Evolutionary conservation across 2,329 filamentous ascomycete genomes (phyloP).

Genomic region (Ascochyta pisi): DNA sequence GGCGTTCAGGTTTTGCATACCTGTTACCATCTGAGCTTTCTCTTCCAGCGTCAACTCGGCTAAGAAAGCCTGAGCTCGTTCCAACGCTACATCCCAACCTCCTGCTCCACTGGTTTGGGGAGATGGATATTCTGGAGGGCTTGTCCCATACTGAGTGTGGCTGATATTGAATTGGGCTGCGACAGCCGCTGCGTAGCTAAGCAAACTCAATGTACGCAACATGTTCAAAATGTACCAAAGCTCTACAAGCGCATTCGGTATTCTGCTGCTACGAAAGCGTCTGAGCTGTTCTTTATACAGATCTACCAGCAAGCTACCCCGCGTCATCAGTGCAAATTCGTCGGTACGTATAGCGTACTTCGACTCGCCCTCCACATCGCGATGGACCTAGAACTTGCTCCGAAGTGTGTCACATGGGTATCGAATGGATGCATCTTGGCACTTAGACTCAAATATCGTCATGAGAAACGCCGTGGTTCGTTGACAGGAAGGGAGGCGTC

Average conservation of each 20-base stretch:
- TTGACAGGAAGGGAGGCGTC: background rate
- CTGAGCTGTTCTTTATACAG: background rate
- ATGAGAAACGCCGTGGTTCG: background rate
- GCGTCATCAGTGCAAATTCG: background rate
- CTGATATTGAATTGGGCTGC: conserved; percentile 29
- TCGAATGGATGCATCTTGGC: background rate
- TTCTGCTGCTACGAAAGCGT: background rate
- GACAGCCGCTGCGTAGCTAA: conserved; percentile 3
- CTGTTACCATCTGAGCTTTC: conserved; percentile 37
- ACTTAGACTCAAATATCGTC: background rate
- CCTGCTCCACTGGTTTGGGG: conserved; percentile 35
- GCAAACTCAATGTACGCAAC: conserved; percentile 1
- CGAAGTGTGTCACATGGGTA: background rate
- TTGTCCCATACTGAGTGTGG: conserved; percentile 36
- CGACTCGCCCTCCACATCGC: conserved; percentile 1
- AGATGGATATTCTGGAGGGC: conserved; percentile 38
- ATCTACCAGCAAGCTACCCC: background rate
- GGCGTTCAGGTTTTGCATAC: conserved; percentile 8
- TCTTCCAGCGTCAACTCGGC: conserved; percentile 32
- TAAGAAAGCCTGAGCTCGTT: conserved; percentile 31
- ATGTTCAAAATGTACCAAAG: background rate
- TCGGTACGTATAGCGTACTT: background rate
- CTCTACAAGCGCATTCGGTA: background rate
- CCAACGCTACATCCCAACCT: conserved; percentile 36
- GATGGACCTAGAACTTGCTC: background rate